Percentiles rank a stretch among this genome's conserved stretches.
Evolutionary conservation across 2,329 filamentous ascomycete genomes (phyloP).

Genomic region (Colletotrichum sublineola): DNA sequence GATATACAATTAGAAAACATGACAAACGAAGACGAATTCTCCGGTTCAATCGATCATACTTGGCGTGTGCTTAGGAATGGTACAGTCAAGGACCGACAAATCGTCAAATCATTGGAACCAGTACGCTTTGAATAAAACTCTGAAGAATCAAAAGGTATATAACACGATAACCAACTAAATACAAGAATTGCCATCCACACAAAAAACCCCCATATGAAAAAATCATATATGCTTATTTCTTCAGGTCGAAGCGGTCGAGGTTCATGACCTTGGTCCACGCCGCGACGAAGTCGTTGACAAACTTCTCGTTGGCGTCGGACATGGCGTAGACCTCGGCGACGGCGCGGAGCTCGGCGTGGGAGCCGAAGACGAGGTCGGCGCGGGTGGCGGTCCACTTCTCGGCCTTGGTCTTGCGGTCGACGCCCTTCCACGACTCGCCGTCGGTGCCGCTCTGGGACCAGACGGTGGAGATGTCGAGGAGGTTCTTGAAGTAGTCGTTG

Average conservation of each 20-base stretch:
- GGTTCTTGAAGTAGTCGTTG: slow-evolving; percentile 87
- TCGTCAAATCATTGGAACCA: accelerated
- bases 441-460: slow-evolving; percentile 65
- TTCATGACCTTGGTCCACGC: slow-evolving; percentile 84
- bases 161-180: not conserved
- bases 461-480: slow-evolving; percentile 74
- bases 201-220: not conserved
- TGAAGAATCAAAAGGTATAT: not conserved
- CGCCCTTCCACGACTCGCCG: slow-evolving; percentile 72
- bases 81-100: too few species aligned
- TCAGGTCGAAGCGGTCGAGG: slow-evolving; percentile 77
- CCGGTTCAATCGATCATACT: not conserved
- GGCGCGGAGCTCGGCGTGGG: slow-evolving; percentile 79
- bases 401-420: slow-evolving; percentile 74
- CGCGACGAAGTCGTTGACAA: slow-evolving; percentile 78
- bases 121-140: too few species aligned
- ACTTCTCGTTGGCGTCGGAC: slow-evolving; percentile 72
- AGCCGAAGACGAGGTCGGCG: slow-evolving; percentile 78
- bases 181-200: not conserved
- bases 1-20: not conserved
- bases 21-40: accelerated
- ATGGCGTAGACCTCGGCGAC: slow-evolving; percentile 78
- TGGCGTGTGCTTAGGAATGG: not conserved
- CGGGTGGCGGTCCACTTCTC: slow-evolving; percentile 79
- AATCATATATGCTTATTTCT: slow-evolving; percentile 18